phyloP scores from a whole-genome alignment of 2,329 filamentous ascomycete genomes.

The Cytospora schulzeri region DNA sequence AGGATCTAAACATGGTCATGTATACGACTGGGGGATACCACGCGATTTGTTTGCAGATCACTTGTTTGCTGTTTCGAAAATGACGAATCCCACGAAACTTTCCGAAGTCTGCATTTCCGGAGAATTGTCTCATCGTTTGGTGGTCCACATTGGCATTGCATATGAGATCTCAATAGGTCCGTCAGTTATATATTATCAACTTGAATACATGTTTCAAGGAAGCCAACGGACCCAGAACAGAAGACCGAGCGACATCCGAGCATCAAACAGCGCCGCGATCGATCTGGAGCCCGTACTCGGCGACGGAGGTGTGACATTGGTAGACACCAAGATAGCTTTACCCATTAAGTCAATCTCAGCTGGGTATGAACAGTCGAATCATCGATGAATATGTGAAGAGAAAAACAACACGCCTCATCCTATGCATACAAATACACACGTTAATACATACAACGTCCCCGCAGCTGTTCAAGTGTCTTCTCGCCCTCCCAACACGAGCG shows the following conservation, averaged over 20 bases:
- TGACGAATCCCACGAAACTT: neutral
- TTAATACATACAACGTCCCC: neutral
- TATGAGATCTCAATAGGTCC: too few species aligned
- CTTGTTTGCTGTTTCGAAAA: neutral
- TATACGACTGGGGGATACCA: neutral
- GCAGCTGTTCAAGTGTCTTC: neutral
- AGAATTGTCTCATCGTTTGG: too few species aligned
- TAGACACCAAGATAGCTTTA: neutral
- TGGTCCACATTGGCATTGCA: too few species aligned
- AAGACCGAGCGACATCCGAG: neutral
- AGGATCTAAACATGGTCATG: neutral
- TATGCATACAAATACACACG: conserved; percentile 19
- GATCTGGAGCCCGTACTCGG: too few species aligned
- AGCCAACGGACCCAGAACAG: neutral
- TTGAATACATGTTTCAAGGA: neutral
- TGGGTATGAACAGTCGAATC: neutral
- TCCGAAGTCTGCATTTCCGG: too few species aligned
- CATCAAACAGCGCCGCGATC: neutral
- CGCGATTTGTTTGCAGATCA: neutral
- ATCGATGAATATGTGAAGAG: conserved; percentile 18
- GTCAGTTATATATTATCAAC: too few species aligned
- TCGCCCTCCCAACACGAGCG: neutral
- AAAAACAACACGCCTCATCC: conserved; percentile 9
- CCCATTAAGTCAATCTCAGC: neutral
- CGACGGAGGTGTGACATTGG: too few species aligned